Percentiles rank a stretch among this genome's conserved stretches.
These are phyloP conservation scores for Naganishia sp. DNA, from an alignment of 1,284 basidiomycete species.

Conservation along the genomic window DNA sequence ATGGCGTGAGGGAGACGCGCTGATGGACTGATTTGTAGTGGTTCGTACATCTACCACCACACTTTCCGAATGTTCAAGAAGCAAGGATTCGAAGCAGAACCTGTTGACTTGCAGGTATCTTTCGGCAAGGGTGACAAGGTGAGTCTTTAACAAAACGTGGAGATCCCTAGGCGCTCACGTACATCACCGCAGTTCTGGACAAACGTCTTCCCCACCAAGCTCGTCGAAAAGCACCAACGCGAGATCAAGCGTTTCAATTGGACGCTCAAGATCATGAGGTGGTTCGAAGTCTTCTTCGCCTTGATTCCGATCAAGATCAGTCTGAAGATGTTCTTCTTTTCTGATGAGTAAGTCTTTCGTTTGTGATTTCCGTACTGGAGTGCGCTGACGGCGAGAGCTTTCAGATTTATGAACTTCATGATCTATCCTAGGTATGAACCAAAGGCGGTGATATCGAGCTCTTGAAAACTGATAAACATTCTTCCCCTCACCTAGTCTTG, in stretches of 20 bases:
- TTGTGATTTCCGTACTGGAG: neutral
- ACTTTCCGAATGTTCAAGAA: constrained; percentile 63
- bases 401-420: constrained; percentile 51
- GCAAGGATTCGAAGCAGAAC: constrained; percentile 59
- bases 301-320: constrained; percentile 64
- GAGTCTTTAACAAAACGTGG: constrained; percentile 18
- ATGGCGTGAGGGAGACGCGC: neutral
- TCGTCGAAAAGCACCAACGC: constrained; percentile 57
- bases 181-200: constrained; percentile 60
- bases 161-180: neutral
- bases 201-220: constrained; percentile 64
- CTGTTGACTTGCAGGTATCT: constrained; percentile 65
- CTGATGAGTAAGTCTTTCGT: constrained; percentile 53
- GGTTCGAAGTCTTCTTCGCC: constrained; percentile 61
- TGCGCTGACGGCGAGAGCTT: neutral
- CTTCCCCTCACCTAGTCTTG: constrained; percentile 37
- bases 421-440: constrained; percentile 48
- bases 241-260: constrained; percentile 65
- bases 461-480: neutral
- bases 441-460: constrained; percentile 8
- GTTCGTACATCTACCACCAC: constrained; percentile 63
- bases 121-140: constrained; percentile 62
- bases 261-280: constrained; percentile 60
- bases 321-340: constrained; percentile 63
- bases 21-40: constrained; percentile 46